phyloP scores from a whole-genome alignment of 2,329 filamentous ascomycete genomes.

The Claviceps lovelessii region DNA sequence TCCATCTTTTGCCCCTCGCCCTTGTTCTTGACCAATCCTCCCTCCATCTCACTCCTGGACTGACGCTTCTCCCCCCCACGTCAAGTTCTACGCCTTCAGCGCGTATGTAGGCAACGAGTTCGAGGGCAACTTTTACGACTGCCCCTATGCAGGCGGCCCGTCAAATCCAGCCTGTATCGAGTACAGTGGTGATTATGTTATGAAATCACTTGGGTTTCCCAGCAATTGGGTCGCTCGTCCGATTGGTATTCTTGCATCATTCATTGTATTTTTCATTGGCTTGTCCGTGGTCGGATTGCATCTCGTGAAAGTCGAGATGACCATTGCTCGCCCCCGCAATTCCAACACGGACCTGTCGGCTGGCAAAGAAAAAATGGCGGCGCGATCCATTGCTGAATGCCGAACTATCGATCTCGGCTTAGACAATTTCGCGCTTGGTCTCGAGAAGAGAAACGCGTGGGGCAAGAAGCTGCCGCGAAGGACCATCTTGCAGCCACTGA shows the following conservation, averaged over 20 bases:
- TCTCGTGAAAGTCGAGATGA: slow-evolving; percentile 54
- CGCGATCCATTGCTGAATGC: slow-evolving; percentile 34
- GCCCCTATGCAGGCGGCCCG: slow-evolving; percentile 47
- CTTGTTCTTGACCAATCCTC: too few relatives aligned
- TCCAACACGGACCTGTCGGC: slow-evolving; percentile 48
- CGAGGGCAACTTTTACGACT: slow-evolving; percentile 56
- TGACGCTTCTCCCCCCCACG: slow-evolving; percentile 7
- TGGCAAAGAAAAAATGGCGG: slow-evolving; percentile 55
- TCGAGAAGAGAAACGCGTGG: slow-evolving; percentile 44
- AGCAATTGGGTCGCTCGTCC: slow-evolving; percentile 52
- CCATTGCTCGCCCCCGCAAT: slow-evolving; percentile 47
- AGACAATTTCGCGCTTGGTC: slow-evolving; percentile 45
- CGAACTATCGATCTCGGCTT: slow-evolving; percentile 51
- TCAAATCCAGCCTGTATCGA: slow-evolving; percentile 50
- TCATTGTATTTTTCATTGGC: slow-evolving; percentile 47
- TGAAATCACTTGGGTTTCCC: slow-evolving; percentile 55
- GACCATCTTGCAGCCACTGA: slow-evolving; percentile 52
- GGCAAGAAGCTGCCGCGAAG: slow-evolving; percentile 39
- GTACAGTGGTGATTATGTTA: slow-evolving; percentile 56
- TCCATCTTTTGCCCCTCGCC: too few relatives aligned
- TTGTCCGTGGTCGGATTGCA: slow-evolving; percentile 47
- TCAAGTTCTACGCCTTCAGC: slow-evolving; percentile 54
- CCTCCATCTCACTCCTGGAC: background rate
- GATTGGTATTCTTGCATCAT: slow-evolving; percentile 47
- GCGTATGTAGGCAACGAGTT: slow-evolving; percentile 63